Evolutionary conservation across 2,329 filamentous ascomycete species (phyloP).

Genomic region (Aspergillus costaricaensis): DNA sequence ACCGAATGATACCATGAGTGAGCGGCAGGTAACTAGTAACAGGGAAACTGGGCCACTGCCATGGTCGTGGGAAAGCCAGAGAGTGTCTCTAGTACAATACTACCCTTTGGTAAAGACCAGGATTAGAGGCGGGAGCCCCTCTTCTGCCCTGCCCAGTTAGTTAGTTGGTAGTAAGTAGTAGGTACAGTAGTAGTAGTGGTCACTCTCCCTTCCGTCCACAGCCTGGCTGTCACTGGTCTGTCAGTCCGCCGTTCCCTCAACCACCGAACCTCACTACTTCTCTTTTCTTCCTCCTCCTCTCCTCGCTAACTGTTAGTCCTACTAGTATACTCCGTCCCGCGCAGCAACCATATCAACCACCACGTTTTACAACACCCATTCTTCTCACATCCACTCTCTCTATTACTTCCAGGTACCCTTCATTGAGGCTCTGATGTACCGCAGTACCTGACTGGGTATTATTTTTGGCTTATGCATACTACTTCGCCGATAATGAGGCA

Average conservation of each 20-base stretch:
- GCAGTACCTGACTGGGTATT: not conserved
- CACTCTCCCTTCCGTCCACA: not conserved
- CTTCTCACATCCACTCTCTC: not conserved
- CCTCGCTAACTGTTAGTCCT: not conserved
- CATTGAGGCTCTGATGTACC: not conserved
- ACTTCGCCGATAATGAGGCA: slow-evolving; percentile 23
- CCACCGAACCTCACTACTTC: not conserved
- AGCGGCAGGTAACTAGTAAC: not conserved
- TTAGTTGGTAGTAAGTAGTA: no score
- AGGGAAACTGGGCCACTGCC: not conserved
- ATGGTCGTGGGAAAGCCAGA: not conserved
- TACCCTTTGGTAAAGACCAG: not conserved
- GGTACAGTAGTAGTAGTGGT: no score
- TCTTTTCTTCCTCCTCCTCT: not conserved
- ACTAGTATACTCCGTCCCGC: no score
- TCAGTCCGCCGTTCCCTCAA: no score
- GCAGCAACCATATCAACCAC: no score
- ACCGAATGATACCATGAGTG: not conserved
- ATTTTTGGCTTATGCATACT: not conserved
- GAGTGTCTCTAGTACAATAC: no score
- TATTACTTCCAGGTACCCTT: not conserved
- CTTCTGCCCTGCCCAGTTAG: slow-evolving; percentile 1
- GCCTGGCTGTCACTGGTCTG: not conserved
- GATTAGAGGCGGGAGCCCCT: slow-evolving; percentile 8
- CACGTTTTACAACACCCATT: not conserved